Evolutionary conservation across 345 rosid species (phyloP), one percentile per base, ranked within the genome.

Genomic region (Eucalyptus erythrocorys): DNA sequence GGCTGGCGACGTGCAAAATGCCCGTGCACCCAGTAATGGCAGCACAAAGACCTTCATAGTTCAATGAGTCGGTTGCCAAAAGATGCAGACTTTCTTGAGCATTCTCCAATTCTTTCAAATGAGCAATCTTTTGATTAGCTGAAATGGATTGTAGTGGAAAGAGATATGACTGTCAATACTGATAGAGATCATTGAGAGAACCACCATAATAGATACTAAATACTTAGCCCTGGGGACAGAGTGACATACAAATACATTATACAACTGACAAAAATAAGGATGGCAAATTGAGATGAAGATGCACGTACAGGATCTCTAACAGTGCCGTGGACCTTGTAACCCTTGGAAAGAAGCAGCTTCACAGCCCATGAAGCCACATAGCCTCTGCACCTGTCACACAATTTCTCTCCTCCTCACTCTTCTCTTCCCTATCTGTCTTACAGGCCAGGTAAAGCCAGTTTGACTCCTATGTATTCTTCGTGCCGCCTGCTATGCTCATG

Each of bases 321-420:
- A 13, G 95, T 95, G 89, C 95, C 97, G 89, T 93, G 94, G 86
- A 93, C 95, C 86, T 68, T 48, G 91, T 92, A 93, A 50, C 91
- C 94, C 82, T 90, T 89, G 76, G 93, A 93, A 90, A 96, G 94
- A 68, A 96, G 95, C 89, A 92, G 66, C 91, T 94, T 94, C 50
- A 94, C 91, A 26, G 94, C 88, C 96, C 94, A 92, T 5, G 95
- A 93, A 6, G 90, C 93, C 47, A 92, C 51, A 89, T 85, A 92
- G 40, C 95, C 98, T 90, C 96, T 51, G 98, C 93, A 49, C 96
- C 96, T 26, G 95, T 96, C 45, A 92, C 97, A 76, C 96, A 95
- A 40, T 94, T 92, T 45, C 86, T 90, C 88, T 87, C 91, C 68
- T 42, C 42, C 45, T 37, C 15, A 6, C 45, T 76, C 47, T 10